A percentile compares a stretch with the other conserved stretches of the same genome.
Conservation (phyloP, 1,284 basidiomycete genomes). For the Coniophora puteana region DNA sequence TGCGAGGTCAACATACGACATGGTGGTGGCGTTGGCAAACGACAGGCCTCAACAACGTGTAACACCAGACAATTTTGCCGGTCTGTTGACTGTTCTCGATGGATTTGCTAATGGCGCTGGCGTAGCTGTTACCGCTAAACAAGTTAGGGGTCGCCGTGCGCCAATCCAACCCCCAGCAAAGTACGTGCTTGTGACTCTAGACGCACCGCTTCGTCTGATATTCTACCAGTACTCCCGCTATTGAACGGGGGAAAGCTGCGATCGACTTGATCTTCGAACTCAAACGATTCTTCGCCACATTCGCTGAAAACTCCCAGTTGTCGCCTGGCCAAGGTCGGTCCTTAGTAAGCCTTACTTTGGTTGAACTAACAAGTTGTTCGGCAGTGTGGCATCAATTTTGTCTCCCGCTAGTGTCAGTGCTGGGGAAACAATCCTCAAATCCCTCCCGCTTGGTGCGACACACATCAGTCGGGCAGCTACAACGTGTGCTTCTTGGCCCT, state of each 20-base stretch:
- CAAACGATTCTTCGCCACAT: constrained; percentile 56
- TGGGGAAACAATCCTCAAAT: constrained; percentile 86
- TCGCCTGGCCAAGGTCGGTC: constrained; percentile 49
- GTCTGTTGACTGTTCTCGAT: constrained; percentile 79
- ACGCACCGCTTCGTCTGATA: constrained; percentile 8
- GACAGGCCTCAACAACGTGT: constrained; percentile 60
- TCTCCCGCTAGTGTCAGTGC: constrained; percentile 75
- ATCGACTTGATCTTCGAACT: constrained; percentile 78
- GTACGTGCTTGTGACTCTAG: constrained; percentile 31
- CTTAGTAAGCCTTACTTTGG: no score
- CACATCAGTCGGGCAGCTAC: constrained; percentile 79
- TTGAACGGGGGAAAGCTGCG: constrained; percentile 80
- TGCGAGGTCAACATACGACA: constrained; percentile 77
- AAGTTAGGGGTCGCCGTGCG: constrained; percentile 46
- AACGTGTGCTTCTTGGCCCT: constrained; percentile 84
- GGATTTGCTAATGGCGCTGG: constrained; percentile 83
- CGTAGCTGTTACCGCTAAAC: constrained; percentile 53
- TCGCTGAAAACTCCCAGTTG: constrained; percentile 48
- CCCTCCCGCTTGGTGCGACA: constrained; percentile 85
- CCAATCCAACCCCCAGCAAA: constrained; percentile 51
- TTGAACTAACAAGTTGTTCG: constrained; percentile 11
- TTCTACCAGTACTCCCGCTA: constrained; percentile 58
- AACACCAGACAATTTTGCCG: constrained; percentile 77
- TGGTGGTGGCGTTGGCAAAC: constrained; percentile 61
- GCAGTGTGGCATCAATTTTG: constrained; percentile 82